phyloP scores from a whole-genome alignment of 768 basidiomycete genomes.

The Thelephora ganbajun region DNA sequence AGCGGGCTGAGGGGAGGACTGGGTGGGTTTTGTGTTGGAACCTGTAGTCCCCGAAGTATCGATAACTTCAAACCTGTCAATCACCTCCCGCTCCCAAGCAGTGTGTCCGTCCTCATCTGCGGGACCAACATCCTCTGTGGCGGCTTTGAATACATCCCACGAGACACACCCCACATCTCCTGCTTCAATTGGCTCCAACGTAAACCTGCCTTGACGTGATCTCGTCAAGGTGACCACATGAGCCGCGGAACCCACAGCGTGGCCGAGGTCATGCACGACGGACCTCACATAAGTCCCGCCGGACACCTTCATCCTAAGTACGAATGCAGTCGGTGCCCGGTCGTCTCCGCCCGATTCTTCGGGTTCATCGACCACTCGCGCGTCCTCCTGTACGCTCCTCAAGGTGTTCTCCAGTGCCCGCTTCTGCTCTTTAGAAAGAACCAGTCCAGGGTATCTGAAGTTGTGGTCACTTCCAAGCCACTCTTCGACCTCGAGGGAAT shows the following conservation, averaged over 20 bases:
- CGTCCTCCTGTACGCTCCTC: conserved; percentile 28
- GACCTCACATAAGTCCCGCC: conserved; percentile 96
- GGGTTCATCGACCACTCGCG: conserved; percentile 20
- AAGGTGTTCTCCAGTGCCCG: conserved; percentile 54
- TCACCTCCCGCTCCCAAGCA: conserved; percentile 74
- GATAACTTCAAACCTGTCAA: conserved; percentile 51
- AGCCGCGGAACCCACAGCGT: conserved; percentile 72
- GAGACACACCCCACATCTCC: conserved; percentile 52
- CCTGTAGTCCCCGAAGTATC: conserved; percentile 10
- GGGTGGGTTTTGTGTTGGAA: no score
- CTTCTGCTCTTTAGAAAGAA: conserved; percentile 55
- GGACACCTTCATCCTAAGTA: conserved; percentile 84
- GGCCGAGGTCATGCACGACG: conserved; percentile 86
- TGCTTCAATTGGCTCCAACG: conserved; percentile 32
- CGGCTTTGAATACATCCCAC: conserved; percentile 61
- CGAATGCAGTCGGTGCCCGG: conserved; percentile 58
- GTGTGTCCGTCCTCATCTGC: conserved; percentile 53
- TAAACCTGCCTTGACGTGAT: conserved; percentile 79
- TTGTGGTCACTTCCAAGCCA: conserved; percentile 70
- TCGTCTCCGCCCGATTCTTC: conserved; percentile 18
- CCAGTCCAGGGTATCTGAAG: conserved; percentile 65
- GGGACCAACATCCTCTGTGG: conserved; percentile 37
- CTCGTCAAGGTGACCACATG: conserved; percentile 88
- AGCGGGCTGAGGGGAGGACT: no score
- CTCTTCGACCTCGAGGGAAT: conserved; percentile 62